Evolutionary conservation across 2,329 filamentous ascomycete species (phyloP).

Genomic region (Claviceps humidiphila): DNA sequence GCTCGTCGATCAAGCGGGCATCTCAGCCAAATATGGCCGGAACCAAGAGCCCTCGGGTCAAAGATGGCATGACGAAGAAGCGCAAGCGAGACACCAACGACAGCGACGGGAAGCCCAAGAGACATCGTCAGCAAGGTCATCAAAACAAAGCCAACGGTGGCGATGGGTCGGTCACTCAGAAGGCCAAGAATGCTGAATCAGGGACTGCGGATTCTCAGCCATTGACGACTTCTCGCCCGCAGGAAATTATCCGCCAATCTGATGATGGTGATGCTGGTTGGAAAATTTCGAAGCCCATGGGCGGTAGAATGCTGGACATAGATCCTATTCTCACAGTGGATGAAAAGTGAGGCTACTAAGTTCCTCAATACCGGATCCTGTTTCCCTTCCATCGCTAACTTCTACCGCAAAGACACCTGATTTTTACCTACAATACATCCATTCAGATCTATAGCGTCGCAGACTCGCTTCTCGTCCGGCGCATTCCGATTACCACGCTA

Average conservation of each 20-base stretch:
- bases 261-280: slow-evolving; percentile 29
- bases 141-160: slow-evolving; percentile 16
- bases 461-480: slow-evolving; percentile 68
- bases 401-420: slow-evolving; percentile 43
- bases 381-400: neutral
- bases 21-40: slow-evolving; percentile 21
- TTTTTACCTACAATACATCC: slow-evolving; percentile 60
- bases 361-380: neutral
- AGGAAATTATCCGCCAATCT: slow-evolving; percentile 15
- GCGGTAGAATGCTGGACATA: slow-evolving; percentile 50
- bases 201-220: slow-evolving; percentile 5
- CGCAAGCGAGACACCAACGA: slow-evolving; percentile 33
- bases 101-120: slow-evolving; percentile 26
- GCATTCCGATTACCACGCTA: slow-evolving; percentile 40
- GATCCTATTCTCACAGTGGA: slow-evolving; percentile 49
- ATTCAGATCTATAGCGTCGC: slow-evolving; percentile 70
- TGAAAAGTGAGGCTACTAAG: slow-evolving; percentile 37
- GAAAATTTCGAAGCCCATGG: slow-evolving; percentile 51
- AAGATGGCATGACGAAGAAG: slow-evolving; percentile 29
- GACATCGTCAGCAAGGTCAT: slow-evolving; percentile 22
- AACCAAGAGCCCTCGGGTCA: slow-evolving; percentile 17
- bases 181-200: slow-evolving; percentile 2
- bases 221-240: slow-evolving; percentile 8
- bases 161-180: neutral
- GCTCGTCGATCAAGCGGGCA: neutral